Conservation (phyloP, 495 filamentous ascomycete species). For the Friedmanniomyces simplex region DNA sequence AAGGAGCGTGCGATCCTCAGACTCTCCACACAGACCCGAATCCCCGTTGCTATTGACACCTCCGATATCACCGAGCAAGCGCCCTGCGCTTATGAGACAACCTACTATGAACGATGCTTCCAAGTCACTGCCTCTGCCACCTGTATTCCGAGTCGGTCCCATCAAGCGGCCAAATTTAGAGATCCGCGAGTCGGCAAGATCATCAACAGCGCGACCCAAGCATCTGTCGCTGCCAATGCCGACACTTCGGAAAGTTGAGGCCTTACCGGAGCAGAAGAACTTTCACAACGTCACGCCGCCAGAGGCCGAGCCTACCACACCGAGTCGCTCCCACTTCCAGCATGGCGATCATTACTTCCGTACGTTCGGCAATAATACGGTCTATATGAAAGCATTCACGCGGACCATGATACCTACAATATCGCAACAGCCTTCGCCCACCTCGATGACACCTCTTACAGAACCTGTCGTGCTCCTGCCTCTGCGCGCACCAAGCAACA, state of each 20-base stretch:
- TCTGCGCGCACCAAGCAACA: neutral
- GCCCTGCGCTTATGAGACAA: neutral
- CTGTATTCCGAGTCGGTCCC: neutral
- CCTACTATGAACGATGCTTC: neutral
- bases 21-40: neutral
- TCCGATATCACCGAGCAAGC: neutral
- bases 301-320: constrained; percentile 10
- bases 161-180: neutral
- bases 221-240: neutral
- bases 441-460: neutral
- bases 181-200: neutral
- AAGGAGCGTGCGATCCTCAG: neutral
- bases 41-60: neutral
- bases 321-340: neutral
- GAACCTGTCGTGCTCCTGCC: neutral
- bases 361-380: constrained; percentile 12
- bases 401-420: neutral
- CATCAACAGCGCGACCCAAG: neutral
- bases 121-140: neutral
- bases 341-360: constrained; percentile 16
- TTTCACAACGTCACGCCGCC: constrained; percentile 15
- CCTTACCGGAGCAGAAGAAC: neutral
- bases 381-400: neutral
- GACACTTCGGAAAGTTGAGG: neutral
- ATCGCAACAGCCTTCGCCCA: neutral